phyloP scores from a whole-genome alignment of 208 protist genomes.

The Herpetomonas tarakana region DNA sequence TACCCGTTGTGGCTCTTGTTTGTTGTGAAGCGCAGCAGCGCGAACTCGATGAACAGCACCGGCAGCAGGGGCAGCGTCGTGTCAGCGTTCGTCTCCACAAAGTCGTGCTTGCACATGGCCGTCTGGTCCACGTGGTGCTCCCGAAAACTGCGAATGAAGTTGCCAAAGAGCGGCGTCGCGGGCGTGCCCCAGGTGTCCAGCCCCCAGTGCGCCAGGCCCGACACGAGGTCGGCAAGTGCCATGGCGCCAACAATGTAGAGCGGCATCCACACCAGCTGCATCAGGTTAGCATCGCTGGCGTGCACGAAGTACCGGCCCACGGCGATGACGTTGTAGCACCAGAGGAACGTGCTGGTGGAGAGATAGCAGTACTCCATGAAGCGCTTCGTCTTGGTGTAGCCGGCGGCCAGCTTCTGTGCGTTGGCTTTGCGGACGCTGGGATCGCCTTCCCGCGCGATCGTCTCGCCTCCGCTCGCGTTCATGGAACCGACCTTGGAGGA shows the following conservation, averaged over 20 bases:
- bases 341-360: conserved; percentile 52
- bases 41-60: conserved; percentile 51
- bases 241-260: conserved; percentile 72
- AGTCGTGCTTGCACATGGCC: conserved; percentile 93
- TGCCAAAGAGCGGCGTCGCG: conserved; percentile 86
- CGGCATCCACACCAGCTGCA: conserved; percentile 72
- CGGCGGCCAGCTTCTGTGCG: conserved; percentile 70
- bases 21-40: conserved; percentile 21
- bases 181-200: conserved; percentile 93
- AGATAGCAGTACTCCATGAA: conserved; percentile 81
- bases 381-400: conserved; percentile 86
- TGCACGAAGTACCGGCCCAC: conserved; percentile 75
- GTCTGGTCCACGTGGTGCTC: conserved; percentile 93
- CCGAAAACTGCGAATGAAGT: conserved; percentile 93
- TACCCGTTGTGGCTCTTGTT: conserved; percentile 44
- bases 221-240: conserved; percentile 87
- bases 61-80: conserved; percentile 88
- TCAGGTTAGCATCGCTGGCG: conserved; percentile 41
- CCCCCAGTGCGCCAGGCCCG: conserved; percentile 91
- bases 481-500: conserved; percentile 3
- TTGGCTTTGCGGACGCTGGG: conserved; percentile 64
- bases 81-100: conserved; percentile 95
- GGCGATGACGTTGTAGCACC: conserved; percentile 50
- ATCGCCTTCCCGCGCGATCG: conserved; percentile 41
- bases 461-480: conserved; percentile 21